Conservation (phyloP, 2,329 filamentous ascomycete genomes). For the Stagonosporopsis chrysanthemi region DNA sequence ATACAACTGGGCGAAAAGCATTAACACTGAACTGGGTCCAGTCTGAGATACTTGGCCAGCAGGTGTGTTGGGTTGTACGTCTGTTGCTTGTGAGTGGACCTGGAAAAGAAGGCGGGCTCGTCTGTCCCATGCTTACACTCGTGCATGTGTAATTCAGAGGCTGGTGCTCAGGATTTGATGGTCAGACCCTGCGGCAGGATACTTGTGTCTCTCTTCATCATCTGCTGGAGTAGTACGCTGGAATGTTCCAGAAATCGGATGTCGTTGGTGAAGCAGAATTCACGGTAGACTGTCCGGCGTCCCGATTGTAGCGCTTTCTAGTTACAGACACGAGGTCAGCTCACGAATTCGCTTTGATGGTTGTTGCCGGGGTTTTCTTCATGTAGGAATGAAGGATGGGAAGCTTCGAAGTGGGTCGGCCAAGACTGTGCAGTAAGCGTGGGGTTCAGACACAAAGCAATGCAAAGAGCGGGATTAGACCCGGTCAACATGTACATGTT, state of each 20-base stretch:
- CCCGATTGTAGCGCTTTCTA: not conserved
- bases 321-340: slow-evolving; percentile 9
- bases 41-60: slow-evolving; percentile 33
- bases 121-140: slow-evolving; percentile 24
- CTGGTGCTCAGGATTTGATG: not conserved
- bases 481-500: too few species aligned
- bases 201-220: not conserved
- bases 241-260: not conserved
- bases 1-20: slow-evolving; percentile 31
- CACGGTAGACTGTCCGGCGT: not conserved
- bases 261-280: not conserved
- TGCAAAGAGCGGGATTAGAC: not conserved
- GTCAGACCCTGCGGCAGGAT: not conserved
- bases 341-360: not conserved
- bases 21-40: slow-evolving; percentile 34
- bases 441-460: slow-evolving; percentile 14
- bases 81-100: too few species aligned
- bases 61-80: slow-evolving; percentile 26
- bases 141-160: slow-evolving; percentile 22
- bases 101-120: not conserved
- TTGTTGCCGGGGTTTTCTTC: not conserved
- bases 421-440: slow-evolving; percentile 16
- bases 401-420: not conserved
- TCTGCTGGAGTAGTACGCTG: not conserved
- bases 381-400: not conserved